Base-by-base conservation (phyloP, 345 rosid genomes). In the Eucalyptus brandiana region DNA sequence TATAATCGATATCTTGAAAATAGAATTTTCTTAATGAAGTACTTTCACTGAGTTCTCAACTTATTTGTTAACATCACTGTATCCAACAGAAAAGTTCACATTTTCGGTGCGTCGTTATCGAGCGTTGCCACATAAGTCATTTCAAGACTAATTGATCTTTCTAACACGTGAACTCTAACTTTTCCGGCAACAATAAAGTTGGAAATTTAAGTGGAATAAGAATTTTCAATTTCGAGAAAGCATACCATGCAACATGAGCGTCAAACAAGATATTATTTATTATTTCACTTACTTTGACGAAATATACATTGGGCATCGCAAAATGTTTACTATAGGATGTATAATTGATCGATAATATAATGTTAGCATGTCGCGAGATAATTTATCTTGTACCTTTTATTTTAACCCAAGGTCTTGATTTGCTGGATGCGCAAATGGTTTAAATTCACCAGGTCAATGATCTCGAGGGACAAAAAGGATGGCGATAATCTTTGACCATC, bases 181-280 rank as follows among this genome's bases (percentile, higher is more conserved):
- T 72, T 37, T 76, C 8, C 1, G 2, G 2, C 15, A 24, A 76
- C 83, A 11, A 11, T 11, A 11, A 10, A 37, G 45, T 69, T 18
- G 14, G 13, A 34, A 19, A 69, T 34, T 34, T 34, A 0, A 69
- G 1, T 3, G 44, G 37, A 69, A 34, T 19, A 34, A 34, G 44
- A 69, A 34, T 69, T 69, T 69, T 69, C 42, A 69, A 69, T 69
- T 62, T 30, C 2, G 5, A 34, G 24, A 18, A 32, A 69, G 80
- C 15, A 34, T 9, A 18, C 34, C 42, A 9, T 2, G 24, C 13
- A 3, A 9, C 24, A 17, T 1, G 11, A 37, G 14, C 14, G 0
- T 72, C 81, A 18, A 37, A 72, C 26, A 3, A 37, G 81, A 72
- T 9, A 37, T 72, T 37, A 19, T 3, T 72, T 17, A 37, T 72